These are phyloP conservation scores for Nothophaeocryptopus gaeumannii DNA, from an alignment of 2,329 filamentous ascomycete species.

Conservation along the genomic window DNA sequence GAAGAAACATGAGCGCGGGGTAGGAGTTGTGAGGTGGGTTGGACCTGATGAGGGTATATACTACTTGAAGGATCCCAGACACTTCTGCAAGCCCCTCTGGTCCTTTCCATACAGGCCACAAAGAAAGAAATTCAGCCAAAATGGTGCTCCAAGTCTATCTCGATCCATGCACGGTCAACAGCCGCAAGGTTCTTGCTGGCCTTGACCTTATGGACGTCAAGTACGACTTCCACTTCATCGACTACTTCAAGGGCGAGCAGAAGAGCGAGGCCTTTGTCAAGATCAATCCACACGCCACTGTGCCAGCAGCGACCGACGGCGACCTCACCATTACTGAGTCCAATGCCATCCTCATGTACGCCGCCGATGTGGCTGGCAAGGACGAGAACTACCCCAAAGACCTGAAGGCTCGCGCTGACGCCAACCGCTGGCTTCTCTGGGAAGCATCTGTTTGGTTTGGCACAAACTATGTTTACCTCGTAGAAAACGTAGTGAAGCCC, in stretches of 20 bases:
- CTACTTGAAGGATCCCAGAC: not conserved
- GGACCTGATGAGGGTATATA: constrained; percentile 9
- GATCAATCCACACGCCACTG: constrained; percentile 40
- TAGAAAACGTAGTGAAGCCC: constrained; percentile 43
- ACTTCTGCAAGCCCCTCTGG: not conserved
- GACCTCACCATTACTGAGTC: constrained; percentile 42
- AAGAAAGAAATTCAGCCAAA: constrained; percentile 1
- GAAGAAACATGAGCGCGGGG: not conserved
- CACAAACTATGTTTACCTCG: constrained; percentile 41
- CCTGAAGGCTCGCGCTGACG: constrained; percentile 38
- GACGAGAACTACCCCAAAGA: constrained; percentile 40
- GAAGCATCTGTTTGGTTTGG: constrained; percentile 43
- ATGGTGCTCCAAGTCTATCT: constrained; percentile 36
- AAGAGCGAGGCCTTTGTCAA: constrained; percentile 36
- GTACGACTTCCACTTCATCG: constrained; percentile 39
- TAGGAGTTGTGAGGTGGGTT: not conserved
- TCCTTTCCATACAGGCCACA: not conserved
- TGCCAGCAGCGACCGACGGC: constrained; percentile 41
- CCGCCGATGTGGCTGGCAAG: constrained; percentile 35
- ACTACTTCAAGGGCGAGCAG: constrained; percentile 43
- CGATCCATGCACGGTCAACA: constrained; percentile 44
- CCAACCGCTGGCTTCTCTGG: constrained; percentile 46
- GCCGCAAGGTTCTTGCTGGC: constrained; percentile 42
- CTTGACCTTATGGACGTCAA: constrained; percentile 37
- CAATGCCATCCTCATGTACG: constrained; percentile 44